Percentiles rank a stretch among this genome's conserved stretches.
Evolutionary conservation across 768 basidiomycete species (phyloP).

Genomic region (Coprinopsis cinerea): DNA sequence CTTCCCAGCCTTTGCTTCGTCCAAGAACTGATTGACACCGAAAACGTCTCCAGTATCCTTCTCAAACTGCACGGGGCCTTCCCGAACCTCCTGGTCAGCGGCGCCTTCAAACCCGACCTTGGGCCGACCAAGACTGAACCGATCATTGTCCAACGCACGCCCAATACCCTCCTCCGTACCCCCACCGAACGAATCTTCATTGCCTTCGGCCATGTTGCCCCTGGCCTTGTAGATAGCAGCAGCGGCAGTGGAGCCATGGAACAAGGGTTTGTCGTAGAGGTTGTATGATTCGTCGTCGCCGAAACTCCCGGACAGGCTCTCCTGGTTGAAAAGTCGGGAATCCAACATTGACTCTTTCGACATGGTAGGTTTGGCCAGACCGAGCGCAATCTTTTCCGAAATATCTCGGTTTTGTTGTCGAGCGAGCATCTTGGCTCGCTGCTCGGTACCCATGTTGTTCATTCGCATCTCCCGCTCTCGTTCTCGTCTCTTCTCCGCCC

Average conservation of each 20-base stretch:
- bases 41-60: conserved; percentile 97
- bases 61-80: conserved; percentile 98
- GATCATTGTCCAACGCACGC: conserved; percentile 86
- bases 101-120: conserved; percentile 90
- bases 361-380: conserved; percentile 91
- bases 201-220: conserved; percentile 77
- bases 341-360: conserved; percentile 98
- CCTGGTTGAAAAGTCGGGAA: conserved; percentile 95
- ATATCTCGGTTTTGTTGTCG: conserved; percentile 98
- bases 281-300: conserved; percentile 93
- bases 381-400: conserved; percentile 97
- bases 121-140: conserved; percentile 85
- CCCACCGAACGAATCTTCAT: conserved; percentile 89
- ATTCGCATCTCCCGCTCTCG: conserved; percentile 97
- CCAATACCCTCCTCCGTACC: conserved; percentile 95
- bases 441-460: conserved; percentile 98
- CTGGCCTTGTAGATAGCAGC: conserved; percentile 99
- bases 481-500: conserved; percentile 87
- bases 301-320: conserved; percentile 74
- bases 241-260: conserved; percentile 92
- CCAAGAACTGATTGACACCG: conserved; percentile 93
- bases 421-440: conserved; percentile 91
- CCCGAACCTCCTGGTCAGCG: conserved; percentile 72
- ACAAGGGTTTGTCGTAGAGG: conserved; percentile 90
- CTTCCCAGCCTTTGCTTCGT: conserved; percentile 93